A percentile compares a stretch with the other conserved stretches of the same genome.
phyloP scores from a whole-genome alignment of 805 yeast species.

The Dipodascopsis uninucleata region DNA sequence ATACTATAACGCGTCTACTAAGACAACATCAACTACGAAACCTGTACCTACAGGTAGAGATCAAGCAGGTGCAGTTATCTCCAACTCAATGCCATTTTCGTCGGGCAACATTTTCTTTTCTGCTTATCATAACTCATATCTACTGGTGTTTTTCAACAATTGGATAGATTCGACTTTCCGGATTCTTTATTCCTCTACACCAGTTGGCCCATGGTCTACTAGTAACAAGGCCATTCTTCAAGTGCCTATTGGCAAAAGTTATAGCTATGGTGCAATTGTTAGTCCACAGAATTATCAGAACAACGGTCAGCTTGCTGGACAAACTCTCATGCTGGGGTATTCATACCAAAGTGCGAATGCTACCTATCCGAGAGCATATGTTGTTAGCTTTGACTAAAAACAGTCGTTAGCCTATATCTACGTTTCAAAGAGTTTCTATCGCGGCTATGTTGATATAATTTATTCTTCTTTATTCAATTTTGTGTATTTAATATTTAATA shows the following conservation, averaged over 20 bases:
- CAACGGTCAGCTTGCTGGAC: constrained; percentile 1
- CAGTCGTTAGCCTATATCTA: too few species aligned
- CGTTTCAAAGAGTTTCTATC: too few species aligned
- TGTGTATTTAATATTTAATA: too few species aligned
- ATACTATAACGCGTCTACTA: constrained; percentile 13
- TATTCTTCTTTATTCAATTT: too few species aligned
- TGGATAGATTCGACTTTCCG: constrained; percentile 13
- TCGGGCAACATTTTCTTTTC: constrained; percentile 13
- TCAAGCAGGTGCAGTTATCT: constrained; percentile 10
- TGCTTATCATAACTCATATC: constrained; percentile 12
- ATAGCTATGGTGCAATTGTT: constrained; percentile 10
- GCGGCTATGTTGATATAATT: too few species aligned
- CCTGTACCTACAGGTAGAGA: constrained; percentile 7
- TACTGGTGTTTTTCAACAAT: constrained; percentile 13
- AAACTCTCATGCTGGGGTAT: constrained; percentile 8
- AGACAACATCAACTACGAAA: constrained; percentile 4
- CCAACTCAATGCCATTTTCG: constrained; percentile 2
- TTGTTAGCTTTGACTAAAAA: constrained; percentile 2
- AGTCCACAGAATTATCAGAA: constrained; percentile 1
- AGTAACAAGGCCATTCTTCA: not conserved
- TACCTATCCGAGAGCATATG: constrained; percentile 7
- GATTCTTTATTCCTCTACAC: constrained; percentile 12
- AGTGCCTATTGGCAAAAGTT: constrained; percentile 1
- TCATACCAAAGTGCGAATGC: constrained; percentile 11
- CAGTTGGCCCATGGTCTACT: constrained; percentile 17